Evolutionary conservation across 192 early-diverging fungal species (phyloP).

Genomic region (Backusella psychrophila): DNA sequence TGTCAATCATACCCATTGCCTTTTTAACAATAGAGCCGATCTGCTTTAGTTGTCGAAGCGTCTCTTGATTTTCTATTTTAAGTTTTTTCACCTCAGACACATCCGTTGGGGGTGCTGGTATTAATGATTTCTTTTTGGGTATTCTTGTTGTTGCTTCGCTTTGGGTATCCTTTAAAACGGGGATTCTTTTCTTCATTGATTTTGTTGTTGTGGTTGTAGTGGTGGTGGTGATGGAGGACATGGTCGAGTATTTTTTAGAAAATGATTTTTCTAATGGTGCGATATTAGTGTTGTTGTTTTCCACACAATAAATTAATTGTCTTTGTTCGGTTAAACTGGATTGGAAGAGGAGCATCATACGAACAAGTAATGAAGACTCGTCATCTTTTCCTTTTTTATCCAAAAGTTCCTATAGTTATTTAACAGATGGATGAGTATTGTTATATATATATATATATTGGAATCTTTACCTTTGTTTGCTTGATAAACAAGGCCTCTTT

Average conservation of each 20-base stretch:
- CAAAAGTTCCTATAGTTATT: background rate
- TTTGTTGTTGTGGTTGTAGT: background rate
- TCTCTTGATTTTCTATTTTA: background rate
- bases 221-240: background rate
- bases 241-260: background rate
- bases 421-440: background rate
- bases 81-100: background rate
- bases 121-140: background rate
- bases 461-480: background rate
- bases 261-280: background rate
- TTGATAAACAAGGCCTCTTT: slow-evolving; percentile 7
- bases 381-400: background rate
- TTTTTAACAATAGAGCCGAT: background rate
- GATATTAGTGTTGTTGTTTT: background rate
- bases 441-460: background rate
- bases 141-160: background rate
- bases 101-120: background rate
- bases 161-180: background rate
- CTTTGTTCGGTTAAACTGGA: slow-evolving; percentile 9
- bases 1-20: slow-evolving; percentile 3
- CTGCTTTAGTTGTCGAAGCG: background rate
- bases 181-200: background rate
- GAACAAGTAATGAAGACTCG: background rate
- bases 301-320: background rate
- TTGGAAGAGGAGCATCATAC: slow-evolving; percentile 3